Base-by-base conservation (phyloP, 2,329 filamentous ascomycete species). In the Achaetomium macrosporum region DNA sequence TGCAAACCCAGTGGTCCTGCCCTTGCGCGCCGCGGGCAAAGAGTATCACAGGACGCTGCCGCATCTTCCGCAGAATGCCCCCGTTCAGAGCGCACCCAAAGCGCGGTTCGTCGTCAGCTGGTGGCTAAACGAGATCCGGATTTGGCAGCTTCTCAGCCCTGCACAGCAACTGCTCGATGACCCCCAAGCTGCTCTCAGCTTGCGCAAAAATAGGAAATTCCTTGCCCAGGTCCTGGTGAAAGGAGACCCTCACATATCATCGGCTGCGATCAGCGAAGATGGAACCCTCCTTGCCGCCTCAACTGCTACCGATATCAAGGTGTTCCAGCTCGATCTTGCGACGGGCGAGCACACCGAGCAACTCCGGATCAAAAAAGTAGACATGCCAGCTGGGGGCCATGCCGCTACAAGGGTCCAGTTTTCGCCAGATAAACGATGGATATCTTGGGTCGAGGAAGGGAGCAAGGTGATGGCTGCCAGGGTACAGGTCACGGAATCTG, bases 41-140 rank as follows among this genome's bases (percentile, higher is more conserved):
- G 90, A 97, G 66, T 81, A 93, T 60, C 88, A 95, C 69, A 82
- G 90, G 55, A 82, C 83, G 16, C 78, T 99, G 50, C 83, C 91
- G n/a, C 84, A 84, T 64, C 77, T 99, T 13, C 92, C 93, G 2
- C 91, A 96, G 65, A 76, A 81, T 47, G 79, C 88, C 1, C 84
- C 87, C 2, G 68, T 96, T 8, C 74, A 81, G 35, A 91, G 88
- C 59, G 87, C 91, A 3, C 75, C 84, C 1, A 79, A 79, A 40
- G 84, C 84, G 41, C 82, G 93, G 45, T 73, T 96, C 19, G 73
- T 99, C 25, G 81, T 93, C 64, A 89, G 88, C 67, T 97, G 90
- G 88, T 97, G 91, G 90, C 88, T 92, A 59, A 80, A 87, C 51
- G 88, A 95, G 66, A 76, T 97, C 45, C 84, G 87, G 61, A 80